Percentiles rank a stretch among this genome's conserved stretches.
Evolutionary conservation across 2,329 filamentous ascomycete species (phyloP).

Genomic region (Cryphonectria parasitica): DNA sequence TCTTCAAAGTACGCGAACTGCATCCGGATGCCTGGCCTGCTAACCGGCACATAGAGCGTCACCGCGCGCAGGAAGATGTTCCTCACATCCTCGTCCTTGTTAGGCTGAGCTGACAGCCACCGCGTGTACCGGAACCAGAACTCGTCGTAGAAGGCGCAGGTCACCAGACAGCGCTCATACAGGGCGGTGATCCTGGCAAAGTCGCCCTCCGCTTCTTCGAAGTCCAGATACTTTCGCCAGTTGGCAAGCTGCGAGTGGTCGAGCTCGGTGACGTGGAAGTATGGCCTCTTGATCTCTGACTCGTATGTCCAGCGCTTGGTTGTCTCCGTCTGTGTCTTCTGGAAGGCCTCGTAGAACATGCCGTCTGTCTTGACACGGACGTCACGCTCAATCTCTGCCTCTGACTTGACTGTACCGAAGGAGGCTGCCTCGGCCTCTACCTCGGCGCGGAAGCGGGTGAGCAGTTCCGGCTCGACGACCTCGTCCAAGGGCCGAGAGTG

Average conservation of each 20-base stretch:
- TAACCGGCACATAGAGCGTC: conserved; percentile 84
- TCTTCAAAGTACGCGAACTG: conserved; percentile 97
- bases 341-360: conserved; percentile 80
- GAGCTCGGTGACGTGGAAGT: conserved; percentile 94
- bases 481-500: conserved; percentile 74
- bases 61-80: conserved; percentile 90
- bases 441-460: conserved; percentile 72
- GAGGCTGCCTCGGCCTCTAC: conserved; percentile 67
- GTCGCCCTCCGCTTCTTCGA: conserved; percentile 85
- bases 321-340: conserved; percentile 81
- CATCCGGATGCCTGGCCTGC: conserved; percentile 79
- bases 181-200: conserved; percentile 76
- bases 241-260: conserved; percentile 83
- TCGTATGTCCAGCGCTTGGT: conserved; percentile 95
- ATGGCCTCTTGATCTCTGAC: conserved; percentile 90
- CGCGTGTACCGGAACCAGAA: conserved; percentile 97
- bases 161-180: conserved; percentile 92
- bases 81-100: conserved; percentile 86
- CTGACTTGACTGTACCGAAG: conserved; percentile 57
- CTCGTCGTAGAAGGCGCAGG: conserved; percentile 93
- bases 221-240: conserved; percentile 96
- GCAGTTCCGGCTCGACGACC: conserved; percentile 68
- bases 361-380: conserved; percentile 79
- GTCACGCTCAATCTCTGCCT: conserved; percentile 82
- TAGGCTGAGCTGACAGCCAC: conserved; percentile 84